Percentiles rank a stretch among this genome's conserved stretches.
These are phyloP conservation scores for Micractinium conductrix DNA, from an alignment of 139 green algal species.

Conservation along the genomic window DNA sequence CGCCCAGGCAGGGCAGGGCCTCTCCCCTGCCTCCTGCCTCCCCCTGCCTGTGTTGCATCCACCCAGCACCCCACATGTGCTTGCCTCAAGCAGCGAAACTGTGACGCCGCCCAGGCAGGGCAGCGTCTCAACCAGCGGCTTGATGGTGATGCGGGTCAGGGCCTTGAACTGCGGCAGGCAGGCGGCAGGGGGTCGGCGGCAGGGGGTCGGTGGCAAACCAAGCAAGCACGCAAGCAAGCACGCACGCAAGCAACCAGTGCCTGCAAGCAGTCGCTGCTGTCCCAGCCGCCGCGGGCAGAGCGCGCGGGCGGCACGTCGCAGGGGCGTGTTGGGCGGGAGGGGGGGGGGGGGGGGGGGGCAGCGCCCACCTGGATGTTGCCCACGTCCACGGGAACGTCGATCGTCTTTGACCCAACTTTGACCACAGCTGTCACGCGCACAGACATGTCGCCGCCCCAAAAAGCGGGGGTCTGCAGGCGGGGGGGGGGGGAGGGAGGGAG, in stretches of 20 bases:
- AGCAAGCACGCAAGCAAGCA: too few species aligned
- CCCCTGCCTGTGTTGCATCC: too few species aligned
- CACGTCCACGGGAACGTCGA: slow-evolving; percentile 60
- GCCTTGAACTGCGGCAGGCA: slow-evolving; percentile 50
- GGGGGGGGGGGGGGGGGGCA: too few species aligned
- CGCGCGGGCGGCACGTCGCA: background rate
- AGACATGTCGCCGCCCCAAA: slow-evolving; percentile 73
- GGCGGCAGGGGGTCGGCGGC: too few species aligned
- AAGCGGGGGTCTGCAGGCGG: slow-evolving; percentile 54
- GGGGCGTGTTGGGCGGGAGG: too few species aligned
- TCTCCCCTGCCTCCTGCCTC: too few species aligned
- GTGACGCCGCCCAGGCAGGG: slow-evolving; percentile 78
- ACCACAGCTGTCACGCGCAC: slow-evolving; percentile 40
- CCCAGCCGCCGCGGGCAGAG: too few species aligned
- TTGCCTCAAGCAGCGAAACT: slow-evolving; percentile 63
- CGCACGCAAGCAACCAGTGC: too few species aligned
- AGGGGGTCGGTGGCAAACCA: too few species aligned
- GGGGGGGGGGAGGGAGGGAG: background rate
- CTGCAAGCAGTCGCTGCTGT: too few species aligned
- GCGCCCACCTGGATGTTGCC: slow-evolving; percentile 40
- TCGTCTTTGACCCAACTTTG: slow-evolving; percentile 16
- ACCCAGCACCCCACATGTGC: too few species aligned
- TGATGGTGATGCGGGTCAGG: slow-evolving; percentile 65
- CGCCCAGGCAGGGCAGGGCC: background rate
- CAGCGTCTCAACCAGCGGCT: slow-evolving; percentile 77